Percentiles rank a stretch among this genome's conserved stretches.
Evolutionary conservation across 305 asterid species (phyloP).

Genomic region (Fraxinus platypoda): DNA sequence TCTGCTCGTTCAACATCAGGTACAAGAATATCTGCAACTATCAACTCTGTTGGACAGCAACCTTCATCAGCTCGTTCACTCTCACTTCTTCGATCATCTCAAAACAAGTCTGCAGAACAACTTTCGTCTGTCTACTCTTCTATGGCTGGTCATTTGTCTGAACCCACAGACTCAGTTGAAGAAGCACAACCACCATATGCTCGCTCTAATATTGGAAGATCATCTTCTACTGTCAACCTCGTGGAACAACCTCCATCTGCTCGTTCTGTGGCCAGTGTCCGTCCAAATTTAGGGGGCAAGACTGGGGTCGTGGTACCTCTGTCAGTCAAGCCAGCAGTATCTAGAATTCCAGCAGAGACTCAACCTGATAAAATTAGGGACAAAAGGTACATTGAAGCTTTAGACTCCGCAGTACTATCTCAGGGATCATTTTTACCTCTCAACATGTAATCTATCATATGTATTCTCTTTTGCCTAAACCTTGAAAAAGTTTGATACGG

Average conservation of each 20-base stretch:
- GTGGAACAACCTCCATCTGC: constrained; percentile 62
- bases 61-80: constrained; percentile 39
- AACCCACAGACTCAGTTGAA: constrained; percentile 34
- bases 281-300: constrained; percentile 53
- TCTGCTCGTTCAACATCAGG: constrained; percentile 24
- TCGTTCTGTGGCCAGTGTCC: constrained; percentile 40
- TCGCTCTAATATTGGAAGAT: constrained; percentile 35
- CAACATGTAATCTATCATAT: background rate
- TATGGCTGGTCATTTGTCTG: constrained; percentile 27
- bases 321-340: constrained; percentile 44
- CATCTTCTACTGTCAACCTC: constrained; percentile 31
- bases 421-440: background rate
- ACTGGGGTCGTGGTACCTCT: constrained; percentile 49
- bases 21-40: constrained; percentile 21
- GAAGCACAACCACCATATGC: constrained; percentile 52
- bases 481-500: background rate
- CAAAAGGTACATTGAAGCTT: constrained; percentile 43
- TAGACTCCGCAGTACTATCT: background rate
- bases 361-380: constrained; percentile 52
- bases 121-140: constrained; percentile 34
- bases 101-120: constrained; percentile 32
- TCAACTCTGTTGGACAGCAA: constrained; percentile 29
- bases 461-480: background rate
- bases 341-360: constrained; percentile 46
- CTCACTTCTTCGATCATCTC: constrained; percentile 31